Conservation (phyloP, 1,284 basidiomycete species). For the Sphaerobolus stellatus region DNA sequence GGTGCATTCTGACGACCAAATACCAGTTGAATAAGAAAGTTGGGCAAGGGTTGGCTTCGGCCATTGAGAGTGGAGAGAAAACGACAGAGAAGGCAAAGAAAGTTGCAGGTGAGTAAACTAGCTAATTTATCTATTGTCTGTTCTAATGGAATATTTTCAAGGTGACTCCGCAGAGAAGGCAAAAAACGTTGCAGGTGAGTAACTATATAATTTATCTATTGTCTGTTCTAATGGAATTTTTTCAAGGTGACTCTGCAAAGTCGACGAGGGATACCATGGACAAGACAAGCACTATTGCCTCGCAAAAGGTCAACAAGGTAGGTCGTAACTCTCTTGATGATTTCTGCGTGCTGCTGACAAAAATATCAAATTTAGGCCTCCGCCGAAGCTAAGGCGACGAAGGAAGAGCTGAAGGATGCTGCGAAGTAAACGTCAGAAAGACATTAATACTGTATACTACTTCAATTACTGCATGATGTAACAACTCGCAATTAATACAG, state of each 20-base stretch:
- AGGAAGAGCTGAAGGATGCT: constrained; percentile 10
- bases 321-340: constrained; percentile 4
- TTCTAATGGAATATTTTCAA: not conserved
- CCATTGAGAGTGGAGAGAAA: constrained; percentile 63
- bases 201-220: no score
- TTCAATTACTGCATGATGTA: no score
- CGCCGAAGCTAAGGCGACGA: constrained; percentile 5
- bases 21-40: constrained; percentile 60
- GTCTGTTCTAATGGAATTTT: no score
- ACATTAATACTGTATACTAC: no score
- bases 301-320: constrained; percentile 44
- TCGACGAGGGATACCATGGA: constrained; percentile 38
- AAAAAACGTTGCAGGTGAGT: no score
- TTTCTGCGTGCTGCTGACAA: not conserved
- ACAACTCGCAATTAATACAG: no score
- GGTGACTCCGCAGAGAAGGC: constrained; percentile 35
- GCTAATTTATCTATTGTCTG: no score
- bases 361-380: not conserved
- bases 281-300: constrained; percentile 23
- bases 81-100: constrained; percentile 56
- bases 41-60: constrained; percentile 58
- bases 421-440: not conserved
- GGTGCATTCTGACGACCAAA: not conserved
- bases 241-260: constrained; percentile 30
- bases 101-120: constrained; percentile 47